These are phyloP conservation scores for Cladophialophora carrionii DNA, from an alignment of 2,329 filamentous ascomycete genomes.

Conservation along the genomic window DNA sequence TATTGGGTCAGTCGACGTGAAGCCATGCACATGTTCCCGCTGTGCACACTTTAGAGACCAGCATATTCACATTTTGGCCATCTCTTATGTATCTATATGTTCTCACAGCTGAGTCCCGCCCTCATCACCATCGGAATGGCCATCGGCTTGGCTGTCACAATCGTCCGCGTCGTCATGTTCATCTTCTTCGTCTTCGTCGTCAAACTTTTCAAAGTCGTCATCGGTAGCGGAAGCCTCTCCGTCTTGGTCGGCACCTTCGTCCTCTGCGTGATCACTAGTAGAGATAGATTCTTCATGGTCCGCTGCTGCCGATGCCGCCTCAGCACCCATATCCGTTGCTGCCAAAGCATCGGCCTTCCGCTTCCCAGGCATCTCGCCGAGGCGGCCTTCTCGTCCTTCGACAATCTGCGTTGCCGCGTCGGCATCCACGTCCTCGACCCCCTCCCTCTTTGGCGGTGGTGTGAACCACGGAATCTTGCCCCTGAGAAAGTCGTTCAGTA, in stretches of 20 bases:
- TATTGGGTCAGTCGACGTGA: no score
- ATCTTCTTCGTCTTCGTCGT: conserved; percentile 31
- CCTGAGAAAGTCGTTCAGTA: conserved; percentile 92
- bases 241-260: conserved; percentile 19
- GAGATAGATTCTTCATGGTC: conserved; percentile 15
- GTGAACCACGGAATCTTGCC: conserved; percentile 98
- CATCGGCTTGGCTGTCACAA: conserved; percentile 10
- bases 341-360: conserved; percentile 62
- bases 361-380: conserved; percentile 83
- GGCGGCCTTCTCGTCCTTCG: conserved; percentile 73
- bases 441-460: conserved; percentile 64
- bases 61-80: no score
- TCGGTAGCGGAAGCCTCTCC: neutral
- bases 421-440: conserved; percentile 49
- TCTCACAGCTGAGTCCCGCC: conserved; percentile 22
- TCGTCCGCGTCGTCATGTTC: conserved; percentile 10
- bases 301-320: conserved; percentile 38
- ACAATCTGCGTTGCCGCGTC: conserved; percentile 53
- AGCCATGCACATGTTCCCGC: no score
- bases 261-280: conserved; percentile 24
- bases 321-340: conserved; percentile 51
- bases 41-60: no score
- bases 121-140: neutral
- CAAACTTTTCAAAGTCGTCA: conserved; percentile 29
- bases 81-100: conserved; percentile 2